Base-by-base conservation (phyloP, 2,329 filamentous ascomycete genomes). In the Cladosporium sp. region DNA sequence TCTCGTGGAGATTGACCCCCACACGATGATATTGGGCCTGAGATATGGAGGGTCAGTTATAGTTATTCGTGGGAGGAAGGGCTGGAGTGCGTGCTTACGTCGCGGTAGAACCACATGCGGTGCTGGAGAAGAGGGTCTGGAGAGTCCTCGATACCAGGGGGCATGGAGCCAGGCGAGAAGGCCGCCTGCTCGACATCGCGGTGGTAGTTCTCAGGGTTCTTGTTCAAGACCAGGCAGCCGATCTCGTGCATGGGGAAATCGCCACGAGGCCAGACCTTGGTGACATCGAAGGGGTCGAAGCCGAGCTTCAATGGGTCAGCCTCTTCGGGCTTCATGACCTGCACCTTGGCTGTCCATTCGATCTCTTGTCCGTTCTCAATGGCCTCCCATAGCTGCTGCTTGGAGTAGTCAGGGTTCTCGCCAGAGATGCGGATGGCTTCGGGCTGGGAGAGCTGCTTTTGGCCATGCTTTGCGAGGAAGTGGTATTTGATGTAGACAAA, bases 401-500 rank as follows among this genome's bases (percentile, higher is more conserved):
- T 84, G 21, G 79, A 80, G 73, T 81, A 84, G 68, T 84, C 61
- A 33, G 61, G 61, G 35, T 63, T 63, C 49, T 56, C 61, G 23
- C 61, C 61, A 7, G 61, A 63, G 67, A 82, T 79, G 14, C 73
- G 72, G 37, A 81, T 76, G 4, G 82, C 82, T 67, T 82, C 69
- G 6, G 76, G 72, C 49, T 79, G 75, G 3, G 78, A 81, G 69
- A 83, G 81, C 66, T 81, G 78, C 69, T 82, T 81, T 68, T 83
- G 78, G 7, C 82, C 82, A 61, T 81, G 77, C 60, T 82, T 78
- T 64, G 80, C 78, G 12, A 80, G 74, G 71, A 83, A 82, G 72
- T 83, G 80, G 72, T 81, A 82, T 73, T 83, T 84, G 76, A 82
- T 81, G 73, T 84, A 84, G 26, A 83, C 80, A 62, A 83, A 84